These are phyloP conservation scores for Auriscalpium vulgare DNA, from an alignment of 768 basidiomycete genomes.

Conservation along the genomic window DNA sequence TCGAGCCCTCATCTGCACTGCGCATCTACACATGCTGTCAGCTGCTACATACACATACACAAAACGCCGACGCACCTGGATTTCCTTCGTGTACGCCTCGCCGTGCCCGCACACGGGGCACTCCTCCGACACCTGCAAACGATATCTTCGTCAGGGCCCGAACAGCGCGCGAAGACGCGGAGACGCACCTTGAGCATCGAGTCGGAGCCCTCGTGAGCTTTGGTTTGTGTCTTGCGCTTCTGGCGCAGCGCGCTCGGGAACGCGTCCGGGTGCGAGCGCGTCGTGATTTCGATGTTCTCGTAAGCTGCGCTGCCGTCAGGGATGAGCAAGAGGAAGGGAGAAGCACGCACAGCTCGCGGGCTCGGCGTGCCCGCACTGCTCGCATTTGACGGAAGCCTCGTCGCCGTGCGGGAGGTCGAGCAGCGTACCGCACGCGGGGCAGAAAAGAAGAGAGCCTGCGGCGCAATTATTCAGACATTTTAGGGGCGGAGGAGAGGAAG, in stretches of 20 bases:
- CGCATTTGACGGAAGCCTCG: slow-evolving; percentile 70
- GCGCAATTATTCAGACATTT: not conserved
- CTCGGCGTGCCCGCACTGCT: slow-evolving; percentile 82
- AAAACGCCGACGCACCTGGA: slow-evolving; percentile 49
- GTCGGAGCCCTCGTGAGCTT: slow-evolving; percentile 62
- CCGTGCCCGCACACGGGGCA: slow-evolving; percentile 83
- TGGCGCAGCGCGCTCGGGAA: slow-evolving; percentile 87
- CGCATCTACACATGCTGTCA: slow-evolving; percentile 43
- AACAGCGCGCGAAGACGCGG: not conserved
- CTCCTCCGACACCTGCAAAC: slow-evolving; percentile 70
- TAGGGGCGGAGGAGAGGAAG: not conserved
- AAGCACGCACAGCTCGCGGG: slow-evolving; percentile 77
- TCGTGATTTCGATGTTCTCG: slow-evolving; percentile 84
- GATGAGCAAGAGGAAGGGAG: not conserved
- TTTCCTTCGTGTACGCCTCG: slow-evolving; percentile 83
- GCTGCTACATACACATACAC: not conserved
- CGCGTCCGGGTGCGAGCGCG: slow-evolving; percentile 87
- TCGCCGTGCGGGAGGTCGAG: slow-evolving; percentile 74
- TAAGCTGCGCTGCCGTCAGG: slow-evolving; percentile 49
- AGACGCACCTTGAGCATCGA: slow-evolving; percentile 48
- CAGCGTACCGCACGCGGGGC: slow-evolving; percentile 86
- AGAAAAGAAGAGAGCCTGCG: slow-evolving; percentile 87
- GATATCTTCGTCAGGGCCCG: not conserved
- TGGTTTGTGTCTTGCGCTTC: slow-evolving; percentile 85
- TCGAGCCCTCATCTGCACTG: slow-evolving; percentile 91